Evolutionary conservation across 1,284 basidiomycete genomes (phyloP).

Genomic region (Ceratorhiza oryzae-sativae): DNA sequence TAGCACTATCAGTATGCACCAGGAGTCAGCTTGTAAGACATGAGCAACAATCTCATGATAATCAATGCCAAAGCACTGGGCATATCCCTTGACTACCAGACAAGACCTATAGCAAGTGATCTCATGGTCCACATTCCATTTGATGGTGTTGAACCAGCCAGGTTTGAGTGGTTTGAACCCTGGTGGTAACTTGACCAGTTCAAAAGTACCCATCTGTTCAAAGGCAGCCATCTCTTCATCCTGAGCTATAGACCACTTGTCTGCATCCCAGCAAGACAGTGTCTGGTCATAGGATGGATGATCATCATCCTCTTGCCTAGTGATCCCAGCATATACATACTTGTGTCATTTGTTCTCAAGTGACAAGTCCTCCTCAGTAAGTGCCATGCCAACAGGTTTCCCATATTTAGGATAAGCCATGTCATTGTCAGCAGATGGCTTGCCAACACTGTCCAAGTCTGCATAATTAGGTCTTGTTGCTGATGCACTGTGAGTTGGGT

Average conservation of each 20-base stretch:
- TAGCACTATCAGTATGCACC: no score
- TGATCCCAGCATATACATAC: neutral
- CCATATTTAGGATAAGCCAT: neutral
- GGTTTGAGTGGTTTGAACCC: no score
- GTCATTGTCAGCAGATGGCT: no score
- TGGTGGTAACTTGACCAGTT: no score
- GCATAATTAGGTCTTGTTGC: neutral
- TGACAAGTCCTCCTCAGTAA: neutral
- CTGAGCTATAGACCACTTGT: neutral
- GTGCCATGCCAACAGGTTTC: neutral
- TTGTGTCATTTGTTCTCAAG: neutral
- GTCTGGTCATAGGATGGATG: neutral
- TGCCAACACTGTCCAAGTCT: neutral
- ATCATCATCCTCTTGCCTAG: neutral
- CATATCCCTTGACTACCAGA: neutral
- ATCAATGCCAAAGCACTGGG: neutral
- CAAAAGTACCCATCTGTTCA: no score
- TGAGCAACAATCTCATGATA: neutral
- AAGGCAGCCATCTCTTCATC: no score
- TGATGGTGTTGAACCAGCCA: neutral
- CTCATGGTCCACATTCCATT: neutral
- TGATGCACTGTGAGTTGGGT: no score
- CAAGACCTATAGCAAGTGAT: neutral
- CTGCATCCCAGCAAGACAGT: no score
- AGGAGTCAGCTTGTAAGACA: no score